Evolutionary conservation across 2,329 filamentous ascomycete species (phyloP), one percentile per base, ranked within the genome.

Genomic region (Diaporthe eres): DNA sequence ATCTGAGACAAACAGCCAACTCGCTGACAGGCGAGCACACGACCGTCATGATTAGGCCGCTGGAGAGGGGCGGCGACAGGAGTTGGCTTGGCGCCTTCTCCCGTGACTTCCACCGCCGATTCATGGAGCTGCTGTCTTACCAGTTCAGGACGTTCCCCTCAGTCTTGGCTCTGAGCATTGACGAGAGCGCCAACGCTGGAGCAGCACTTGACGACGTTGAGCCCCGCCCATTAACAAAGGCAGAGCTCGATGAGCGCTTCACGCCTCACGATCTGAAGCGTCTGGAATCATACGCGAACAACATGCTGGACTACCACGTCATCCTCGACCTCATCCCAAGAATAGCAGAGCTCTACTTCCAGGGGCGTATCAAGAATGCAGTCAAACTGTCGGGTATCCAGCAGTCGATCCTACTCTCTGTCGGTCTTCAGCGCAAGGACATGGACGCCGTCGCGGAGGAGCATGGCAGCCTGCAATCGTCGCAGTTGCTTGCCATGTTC

Each of bases 21-120:
- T 97, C 98, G 75, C 89, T 99, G 61, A 99, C 97, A 0, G 97
- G 97, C 74, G 97, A 99, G 85, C 97, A 99, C 83, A 98, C 97
- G 0, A 98, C 95, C 82, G 96, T 99, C 39, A 99, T 99, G 97
- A 90, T 99, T 67, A 92, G 95, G 75, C 94, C 95, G 2, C 88
- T 99, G 9, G 89, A 91, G 76, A 87, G 85, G 71, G 88, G 87
- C 72, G 92, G 92, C 57, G 95, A 98, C 79, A 88, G 88, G 74
- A 92, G 91, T 80, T 98, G 97, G 97, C 92, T 98, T 0, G 95
- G 94, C 22, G 95, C 95, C 3, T 99, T 97, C 82, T 91, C 96
- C 5, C 91, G 94, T 77, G 97, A 99, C 84, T 99, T 98, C 89
- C 96, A 98, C 82, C 93, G 92, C 78, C 93, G 97, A n/a, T 98